Percentiles rank a stretch among this genome's conserved stretches.
phyloP scores from a whole-genome alignment of 257 asterid species.

The Solanum arcanum region DNA sequence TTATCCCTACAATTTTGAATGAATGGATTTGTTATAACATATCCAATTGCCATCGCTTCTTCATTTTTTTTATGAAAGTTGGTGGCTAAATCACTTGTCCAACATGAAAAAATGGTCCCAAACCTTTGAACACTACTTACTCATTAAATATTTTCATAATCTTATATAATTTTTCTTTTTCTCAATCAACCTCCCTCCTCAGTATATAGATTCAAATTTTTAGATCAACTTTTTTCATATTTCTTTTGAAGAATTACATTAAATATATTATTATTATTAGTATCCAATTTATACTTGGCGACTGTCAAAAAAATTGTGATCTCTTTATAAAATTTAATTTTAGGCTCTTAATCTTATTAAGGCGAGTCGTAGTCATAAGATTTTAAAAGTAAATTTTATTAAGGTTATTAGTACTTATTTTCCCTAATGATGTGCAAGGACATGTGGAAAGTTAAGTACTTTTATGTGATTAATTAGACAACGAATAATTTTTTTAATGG shows the following conservation, averaged over 20 bases:
- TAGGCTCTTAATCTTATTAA: neutral
- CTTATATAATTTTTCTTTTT: neutral
- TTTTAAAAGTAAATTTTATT: neutral
- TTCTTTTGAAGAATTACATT: too few species aligned
- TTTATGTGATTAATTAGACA: neutral
- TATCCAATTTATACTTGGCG: too few species aligned
- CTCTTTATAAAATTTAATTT: too few species aligned
- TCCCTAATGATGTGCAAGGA: neutral
- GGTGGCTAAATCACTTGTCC: neutral
- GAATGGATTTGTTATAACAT: neutral
- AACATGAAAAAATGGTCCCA: neutral
- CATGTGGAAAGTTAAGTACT: neutral
- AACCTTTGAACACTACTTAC: neutral
- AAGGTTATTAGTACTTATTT: neutral
- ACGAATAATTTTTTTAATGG: neutral
- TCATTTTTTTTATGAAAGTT: neutral
- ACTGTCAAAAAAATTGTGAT: too few species aligned
- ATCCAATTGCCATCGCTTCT: neutral
- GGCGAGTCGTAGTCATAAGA: neutral
- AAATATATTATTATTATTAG: too few species aligned
- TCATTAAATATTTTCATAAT: neutral
- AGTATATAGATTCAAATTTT: neutral
- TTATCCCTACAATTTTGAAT: neutral
- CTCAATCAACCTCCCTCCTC: neutral
- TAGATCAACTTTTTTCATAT: rapidly evolving